Conservation (phyloP, 1,139 yeast species). For the Suhomyces panamericanus region DNA sequence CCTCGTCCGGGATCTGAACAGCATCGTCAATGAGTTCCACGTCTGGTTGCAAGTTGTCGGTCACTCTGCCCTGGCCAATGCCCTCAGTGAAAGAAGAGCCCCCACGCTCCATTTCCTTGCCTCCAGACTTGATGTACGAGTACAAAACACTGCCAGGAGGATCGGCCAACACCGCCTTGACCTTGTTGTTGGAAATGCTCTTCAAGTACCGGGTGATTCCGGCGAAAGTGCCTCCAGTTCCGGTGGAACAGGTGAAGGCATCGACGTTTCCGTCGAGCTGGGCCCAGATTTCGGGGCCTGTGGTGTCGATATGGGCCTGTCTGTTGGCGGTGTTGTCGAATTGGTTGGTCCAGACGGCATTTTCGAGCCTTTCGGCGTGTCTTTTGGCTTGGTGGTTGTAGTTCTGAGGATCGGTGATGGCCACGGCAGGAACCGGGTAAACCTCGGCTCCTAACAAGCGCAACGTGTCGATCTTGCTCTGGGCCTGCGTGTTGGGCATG, state of each 20-base stretch:
- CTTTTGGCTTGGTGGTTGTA: slow-evolving; percentile 83
- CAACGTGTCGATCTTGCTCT: slow-evolving; percentile 71
- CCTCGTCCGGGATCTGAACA: slow-evolving; percentile 69
- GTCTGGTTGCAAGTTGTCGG: slow-evolving; percentile 76
- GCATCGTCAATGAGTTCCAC: slow-evolving; percentile 73
- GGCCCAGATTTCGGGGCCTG: slow-evolving; percentile 93
- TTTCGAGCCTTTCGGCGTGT: slow-evolving; percentile 70
- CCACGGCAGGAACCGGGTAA: slow-evolving; percentile 86
- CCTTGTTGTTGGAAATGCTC: slow-evolving; percentile 56
- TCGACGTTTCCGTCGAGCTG: slow-evolving; percentile 79
- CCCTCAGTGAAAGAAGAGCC: slow-evolving; percentile 94
- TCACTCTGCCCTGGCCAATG: slow-evolving; percentile 91
- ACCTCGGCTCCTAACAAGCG: slow-evolving; percentile 81
- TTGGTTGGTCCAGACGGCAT: slow-evolving; percentile 91
- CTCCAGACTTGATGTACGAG: slow-evolving; percentile 69
- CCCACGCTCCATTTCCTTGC: slow-evolving; percentile 59
- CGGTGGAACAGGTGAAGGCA: slow-evolving; percentile 86
- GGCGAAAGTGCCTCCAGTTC: slow-evolving; percentile 90
- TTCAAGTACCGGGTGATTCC: slow-evolving; percentile 78
- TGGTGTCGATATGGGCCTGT: slow-evolving; percentile 85
- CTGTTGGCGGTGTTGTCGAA: slow-evolving; percentile 86
- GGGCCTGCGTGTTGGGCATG: slow-evolving; percentile 88
- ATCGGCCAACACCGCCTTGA: slow-evolving; percentile 74
- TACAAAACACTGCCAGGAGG: slow-evolving; percentile 91
- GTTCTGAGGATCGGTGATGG: slow-evolving; percentile 76